Conservation (phyloP, 257 asterid genomes). For the Nicotiana knightiana region DNA sequence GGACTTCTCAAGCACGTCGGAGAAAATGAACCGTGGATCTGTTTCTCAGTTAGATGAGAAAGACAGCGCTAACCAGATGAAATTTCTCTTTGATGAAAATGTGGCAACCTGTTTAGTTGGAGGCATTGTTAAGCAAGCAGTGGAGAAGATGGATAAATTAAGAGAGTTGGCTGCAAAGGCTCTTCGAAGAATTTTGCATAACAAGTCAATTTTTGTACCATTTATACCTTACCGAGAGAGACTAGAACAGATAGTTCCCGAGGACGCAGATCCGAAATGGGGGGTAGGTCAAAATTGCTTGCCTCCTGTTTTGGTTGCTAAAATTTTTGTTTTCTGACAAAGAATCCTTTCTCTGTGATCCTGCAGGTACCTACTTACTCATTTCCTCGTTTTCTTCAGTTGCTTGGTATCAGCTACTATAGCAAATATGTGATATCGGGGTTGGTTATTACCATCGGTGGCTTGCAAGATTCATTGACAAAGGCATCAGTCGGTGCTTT, state of each 20-base stretch:
- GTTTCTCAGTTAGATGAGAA: slow-evolving; percentile 21
- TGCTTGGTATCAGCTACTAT: slow-evolving; percentile 61
- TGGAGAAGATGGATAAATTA: slow-evolving; percentile 91
- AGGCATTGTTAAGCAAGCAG: slow-evolving; percentile 77
- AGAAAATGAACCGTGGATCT: slow-evolving; percentile 20
- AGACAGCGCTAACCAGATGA: slow-evolving; percentile 21
- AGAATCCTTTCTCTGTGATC: slow-evolving; percentile 15
- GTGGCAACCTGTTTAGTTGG: slow-evolving; percentile 65
- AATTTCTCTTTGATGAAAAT: slow-evolving; percentile 43
- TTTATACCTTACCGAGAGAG: slow-evolving; percentile 57
- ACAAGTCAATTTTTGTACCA: slow-evolving; percentile 50
- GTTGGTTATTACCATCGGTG: slow-evolving; percentile 84
- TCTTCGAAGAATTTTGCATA: slow-evolving; percentile 64
- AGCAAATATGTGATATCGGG: slow-evolving; percentile 75
- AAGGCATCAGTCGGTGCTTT: slow-evolving; percentile 76
- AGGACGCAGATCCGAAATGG: slow-evolving; percentile 57
- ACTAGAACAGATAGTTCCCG: slow-evolving; percentile 59
- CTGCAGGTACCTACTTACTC: slow-evolving; percentile 78
- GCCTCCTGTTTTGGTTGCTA: slow-evolving; percentile 6
- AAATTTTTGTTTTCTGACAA: slow-evolving; percentile 9
- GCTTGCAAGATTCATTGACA: slow-evolving; percentile 79
- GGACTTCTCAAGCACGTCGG: slow-evolving; percentile 16
- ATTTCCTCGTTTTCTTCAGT: slow-evolving; percentile 70
- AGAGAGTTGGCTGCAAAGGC: slow-evolving; percentile 80
- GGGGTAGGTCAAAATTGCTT: slow-evolving; percentile 49